Evolutionary conservation across 495 filamentous ascomycete genomes (phyloP).

Genomic region (Glonium stellatum): DNA sequence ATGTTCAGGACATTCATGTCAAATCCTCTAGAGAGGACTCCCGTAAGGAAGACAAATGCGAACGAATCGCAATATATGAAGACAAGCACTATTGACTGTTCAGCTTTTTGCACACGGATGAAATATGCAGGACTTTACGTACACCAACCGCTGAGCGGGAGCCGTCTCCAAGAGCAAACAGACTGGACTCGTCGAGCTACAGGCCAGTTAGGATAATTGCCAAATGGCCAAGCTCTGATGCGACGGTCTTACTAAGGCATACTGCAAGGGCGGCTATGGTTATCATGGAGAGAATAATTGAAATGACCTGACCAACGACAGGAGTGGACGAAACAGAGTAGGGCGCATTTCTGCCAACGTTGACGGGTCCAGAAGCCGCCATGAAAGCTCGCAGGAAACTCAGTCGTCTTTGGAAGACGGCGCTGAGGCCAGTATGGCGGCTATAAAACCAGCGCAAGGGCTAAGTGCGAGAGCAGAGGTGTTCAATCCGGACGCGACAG

Average conservation of each 20-base stretch:
- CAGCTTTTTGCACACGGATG: not conserved
- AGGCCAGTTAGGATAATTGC: not conserved
- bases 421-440: not conserved
- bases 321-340: constrained; percentile 1
- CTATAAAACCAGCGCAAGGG: not conserved
- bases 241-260: constrained; percentile 40
- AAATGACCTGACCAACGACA: constrained; percentile 36
- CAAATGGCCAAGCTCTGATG: too few relatives aligned
- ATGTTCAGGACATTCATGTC: constrained; percentile 40
- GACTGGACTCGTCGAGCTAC: constrained; percentile 19
- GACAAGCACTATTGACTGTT: constrained; percentile 39
- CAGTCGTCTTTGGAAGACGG: not conserved
- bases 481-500: not conserved
- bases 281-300: constrained; percentile 39
- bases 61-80: constrained; percentile 48
- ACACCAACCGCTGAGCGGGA: constrained; percentile 45
- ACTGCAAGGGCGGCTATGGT: constrained; percentile 41
- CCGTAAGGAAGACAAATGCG: constrained; percentile 44
- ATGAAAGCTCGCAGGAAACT: not conserved
- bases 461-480: not conserved
- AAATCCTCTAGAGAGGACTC: constrained; percentile 43
- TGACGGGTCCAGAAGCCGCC: not conserved
- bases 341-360: not conserved
- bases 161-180: constrained; percentile 39
- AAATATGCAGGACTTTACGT: constrained; percentile 19